Conservation (phyloP, 208 protist genomes). For the Crithidia bombi region DNA sequence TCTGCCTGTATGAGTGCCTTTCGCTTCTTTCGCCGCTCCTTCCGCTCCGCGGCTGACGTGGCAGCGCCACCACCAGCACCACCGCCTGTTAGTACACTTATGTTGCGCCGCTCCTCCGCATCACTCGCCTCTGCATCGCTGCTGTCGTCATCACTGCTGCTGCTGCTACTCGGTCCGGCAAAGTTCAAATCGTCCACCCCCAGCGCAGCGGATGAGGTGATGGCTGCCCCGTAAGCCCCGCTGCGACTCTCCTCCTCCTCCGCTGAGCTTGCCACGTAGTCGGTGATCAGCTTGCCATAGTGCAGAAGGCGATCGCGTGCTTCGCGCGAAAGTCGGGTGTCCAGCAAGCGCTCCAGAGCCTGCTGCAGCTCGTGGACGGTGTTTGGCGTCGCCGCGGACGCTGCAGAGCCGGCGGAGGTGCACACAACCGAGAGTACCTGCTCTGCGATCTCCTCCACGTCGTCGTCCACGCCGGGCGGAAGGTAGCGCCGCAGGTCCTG, state of each 20-base stretch:
- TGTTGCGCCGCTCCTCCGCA: conserved; percentile 36
- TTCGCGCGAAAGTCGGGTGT: conserved; percentile 67
- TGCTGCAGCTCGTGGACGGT: conserved; percentile 52
- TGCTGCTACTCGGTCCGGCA: conserved; percentile 32
- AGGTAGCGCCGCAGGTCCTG: conserved; percentile 79
- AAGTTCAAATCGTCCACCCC: conserved; percentile 38
- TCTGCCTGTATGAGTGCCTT: conserved; percentile 42
- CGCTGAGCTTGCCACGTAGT: conserved; percentile 66
- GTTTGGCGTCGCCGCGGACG: conserved; percentile 22
- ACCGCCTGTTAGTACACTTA: conserved; percentile 33
- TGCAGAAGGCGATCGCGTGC: conserved; percentile 63
- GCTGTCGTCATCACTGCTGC: conserved; percentile 12
- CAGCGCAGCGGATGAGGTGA: conserved; percentile 15
- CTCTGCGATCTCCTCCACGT: conserved; percentile 82
- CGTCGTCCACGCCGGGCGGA: conserved; percentile 74
- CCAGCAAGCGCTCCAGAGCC: conserved; percentile 70
- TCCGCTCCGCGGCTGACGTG: conserved; percentile 19
- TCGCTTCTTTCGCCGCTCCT: conserved; percentile 33
- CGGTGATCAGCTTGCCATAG: conserved; percentile 81
- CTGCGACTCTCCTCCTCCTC: conserved; percentile 12
- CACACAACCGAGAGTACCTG: conserved; percentile 78
- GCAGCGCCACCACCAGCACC: conserved; percentile 11
- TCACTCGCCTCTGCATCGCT: conserved; percentile 25
- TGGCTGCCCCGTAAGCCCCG: conserved; percentile 13
- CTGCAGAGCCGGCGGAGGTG: conserved; percentile 16